Conservation (phyloP, 345 rosid genomes). For the Hirschfeldia incana region DNA sequence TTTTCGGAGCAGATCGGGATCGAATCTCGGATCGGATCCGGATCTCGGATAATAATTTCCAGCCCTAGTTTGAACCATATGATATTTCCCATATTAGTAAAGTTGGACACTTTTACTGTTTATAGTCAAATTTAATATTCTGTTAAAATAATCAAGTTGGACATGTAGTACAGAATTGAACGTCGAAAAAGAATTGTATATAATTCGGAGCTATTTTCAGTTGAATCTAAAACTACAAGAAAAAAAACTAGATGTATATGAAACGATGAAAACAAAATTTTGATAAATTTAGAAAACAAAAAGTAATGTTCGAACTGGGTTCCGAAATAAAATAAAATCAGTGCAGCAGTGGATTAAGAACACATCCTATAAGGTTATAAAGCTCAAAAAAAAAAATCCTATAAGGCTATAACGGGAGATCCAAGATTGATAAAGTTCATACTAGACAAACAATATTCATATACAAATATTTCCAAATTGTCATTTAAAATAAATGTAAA, state of each 20-base stretch:
- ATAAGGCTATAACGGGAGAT: constrained; percentile 1
- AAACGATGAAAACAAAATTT: neutral
- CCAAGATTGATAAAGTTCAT: constrained; percentile 4
- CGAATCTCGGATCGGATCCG: no score
- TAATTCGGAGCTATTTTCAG: neutral
- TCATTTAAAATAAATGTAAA: neutral
- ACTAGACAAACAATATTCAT: neutral
- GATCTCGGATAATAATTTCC: no score
- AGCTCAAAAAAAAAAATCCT: neutral
- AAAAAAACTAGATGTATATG: neutral
- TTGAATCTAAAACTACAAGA: neutral
- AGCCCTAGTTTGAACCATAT: neutral
- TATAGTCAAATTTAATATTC: constrained; percentile 7
- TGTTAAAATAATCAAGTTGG: neutral
- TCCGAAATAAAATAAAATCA: neutral
- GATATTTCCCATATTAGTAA: constrained; percentile 8
- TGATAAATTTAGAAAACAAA: neutral
- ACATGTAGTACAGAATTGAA: neutral
- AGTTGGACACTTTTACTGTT: constrained; percentile 23
- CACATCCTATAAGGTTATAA: neutral
- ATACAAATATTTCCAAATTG: neutral
- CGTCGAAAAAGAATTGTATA: neutral
- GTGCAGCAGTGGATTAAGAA: neutral
- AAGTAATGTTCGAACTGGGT: neutral
- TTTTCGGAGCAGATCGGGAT: no score